phyloP scores from a whole-genome alignment of 192 early-diverging fungal genomes.

The Backusella macrospora region DNA sequence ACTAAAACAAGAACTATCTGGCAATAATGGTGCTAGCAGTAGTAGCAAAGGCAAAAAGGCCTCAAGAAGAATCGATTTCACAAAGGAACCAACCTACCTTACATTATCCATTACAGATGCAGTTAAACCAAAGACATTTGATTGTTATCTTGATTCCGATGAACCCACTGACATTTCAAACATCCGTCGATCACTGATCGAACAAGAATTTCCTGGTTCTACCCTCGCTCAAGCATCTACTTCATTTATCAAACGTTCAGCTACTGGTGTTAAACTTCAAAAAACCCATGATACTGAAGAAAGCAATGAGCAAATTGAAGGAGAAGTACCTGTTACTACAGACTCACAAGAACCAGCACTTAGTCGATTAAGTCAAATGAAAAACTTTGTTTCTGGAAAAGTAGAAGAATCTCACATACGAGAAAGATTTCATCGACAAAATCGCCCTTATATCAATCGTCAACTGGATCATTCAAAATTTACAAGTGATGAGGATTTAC shows the following conservation, averaged over 20 bases:
- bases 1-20: background rate
- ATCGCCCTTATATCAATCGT: background rate
- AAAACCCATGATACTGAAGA: background rate
- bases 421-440: background rate
- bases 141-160: slow-evolving; percentile 18
- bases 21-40: no score
- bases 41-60: background rate
- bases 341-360: no score
- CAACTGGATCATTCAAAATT: slow-evolving; percentile 25
- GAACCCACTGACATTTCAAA: slow-evolving; percentile 28
- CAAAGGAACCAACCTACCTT: background rate
- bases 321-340: no score
- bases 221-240: slow-evolving; percentile 3
- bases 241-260: background rate
- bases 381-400: background rate
- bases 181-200: slow-evolving; percentile 18
- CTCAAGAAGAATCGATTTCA: background rate
- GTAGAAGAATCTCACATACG: background rate
- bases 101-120: background rate
- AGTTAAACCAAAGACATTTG: slow-evolving; percentile 17
- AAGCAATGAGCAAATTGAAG: background rate
- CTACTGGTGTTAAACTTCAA: background rate
- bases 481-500: slow-evolving; percentile 32
- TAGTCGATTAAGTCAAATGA: background rate
- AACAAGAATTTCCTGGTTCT: slow-evolving; percentile 24